Base-by-base conservation (phyloP, 345 rosid species). In the Citrus glauca region DNA sequence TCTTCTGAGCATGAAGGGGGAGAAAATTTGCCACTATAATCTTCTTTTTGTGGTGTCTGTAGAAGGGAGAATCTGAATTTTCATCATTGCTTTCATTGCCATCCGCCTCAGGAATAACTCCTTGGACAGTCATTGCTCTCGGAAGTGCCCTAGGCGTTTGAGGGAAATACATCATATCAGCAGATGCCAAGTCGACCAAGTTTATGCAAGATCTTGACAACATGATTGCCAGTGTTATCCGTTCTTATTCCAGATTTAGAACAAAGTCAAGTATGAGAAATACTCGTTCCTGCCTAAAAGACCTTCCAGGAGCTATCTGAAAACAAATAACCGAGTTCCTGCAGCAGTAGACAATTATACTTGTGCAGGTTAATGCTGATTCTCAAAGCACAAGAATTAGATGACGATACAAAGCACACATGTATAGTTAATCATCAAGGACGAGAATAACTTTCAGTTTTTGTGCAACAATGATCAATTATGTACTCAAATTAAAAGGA, bases 151-250 rank as follows among this genome's bases (percentile, higher is more conserved):
- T 82, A 2, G 89, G 88, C 32, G 90, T 83, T 73, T 59, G 93
- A 66, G 90, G 91, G 75, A 89, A 77, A 81, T 85, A 85, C 76
- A 88, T n/a, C 77, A 84, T 79, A 79, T 91, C 84, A 71, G 91
- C 88, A 42, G 91, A 88, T 38, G 91, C 91, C 76, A 91, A 86
- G 66, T 91, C 92, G 45, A 89, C 78, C 55, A 92, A 85, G 85
- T 81, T 89, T 77, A 84, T 85, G 82, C 86, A 89, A 75, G 94
- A 92, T 79, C 89, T 88, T 27, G 94, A 89, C 83, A 90, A 75
- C 93, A 90, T 92, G 66, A 37, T 71, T 79, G 55, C 45, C 35
- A 48, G 53, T 3, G 53, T 28, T 28, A 50, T 27, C 38, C 9
- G 24, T 70, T 28, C 57, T 17, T 70, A 50, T 32, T 50, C 35